Conservation (phyloP, 768 basidiomycete genomes). For the Sporobolomyces phaffii region DNA sequence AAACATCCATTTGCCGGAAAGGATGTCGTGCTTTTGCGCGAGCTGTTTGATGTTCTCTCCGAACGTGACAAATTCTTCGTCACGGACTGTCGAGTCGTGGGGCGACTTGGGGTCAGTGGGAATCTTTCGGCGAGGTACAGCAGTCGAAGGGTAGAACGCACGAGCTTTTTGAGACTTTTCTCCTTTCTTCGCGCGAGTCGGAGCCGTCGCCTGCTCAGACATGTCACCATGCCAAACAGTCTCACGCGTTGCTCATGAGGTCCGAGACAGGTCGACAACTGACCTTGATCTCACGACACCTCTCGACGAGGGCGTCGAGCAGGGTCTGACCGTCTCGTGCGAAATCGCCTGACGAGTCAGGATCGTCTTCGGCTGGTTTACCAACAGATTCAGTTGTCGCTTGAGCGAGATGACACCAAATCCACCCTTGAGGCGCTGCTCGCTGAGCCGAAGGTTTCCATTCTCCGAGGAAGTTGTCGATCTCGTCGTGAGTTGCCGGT, state of each 20-base stretch:
- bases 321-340: background rate
- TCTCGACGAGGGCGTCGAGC: background rate
- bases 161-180: constrained; percentile 20
- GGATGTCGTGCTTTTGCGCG: constrained; percentile 26
- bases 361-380: constrained; percentile 1
- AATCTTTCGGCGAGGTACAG: background rate
- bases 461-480: constrained; percentile 3
- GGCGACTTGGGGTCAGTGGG: too few species aligned
- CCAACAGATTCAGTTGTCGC: background rate
- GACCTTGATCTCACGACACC: constrained; percentile 6
- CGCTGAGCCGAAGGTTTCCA: constrained; percentile 10
- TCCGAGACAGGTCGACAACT: too few species aligned
- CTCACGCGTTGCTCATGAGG: too few species aligned
- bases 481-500: background rate
- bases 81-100: background rate
- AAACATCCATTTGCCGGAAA: constrained; percentile 38
- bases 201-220: background rate
- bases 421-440: background rate
- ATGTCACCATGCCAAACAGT: too few species aligned
- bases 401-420: constrained; percentile 9
- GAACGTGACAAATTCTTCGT: constrained; percentile 11
- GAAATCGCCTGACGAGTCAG: background rate
- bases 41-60: constrained; percentile 17
- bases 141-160: background rate
- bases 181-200: constrained; percentile 23